Conservation (phyloP, 108 stramenopile species). For the Cyclostephanos invisitatus region DNA sequence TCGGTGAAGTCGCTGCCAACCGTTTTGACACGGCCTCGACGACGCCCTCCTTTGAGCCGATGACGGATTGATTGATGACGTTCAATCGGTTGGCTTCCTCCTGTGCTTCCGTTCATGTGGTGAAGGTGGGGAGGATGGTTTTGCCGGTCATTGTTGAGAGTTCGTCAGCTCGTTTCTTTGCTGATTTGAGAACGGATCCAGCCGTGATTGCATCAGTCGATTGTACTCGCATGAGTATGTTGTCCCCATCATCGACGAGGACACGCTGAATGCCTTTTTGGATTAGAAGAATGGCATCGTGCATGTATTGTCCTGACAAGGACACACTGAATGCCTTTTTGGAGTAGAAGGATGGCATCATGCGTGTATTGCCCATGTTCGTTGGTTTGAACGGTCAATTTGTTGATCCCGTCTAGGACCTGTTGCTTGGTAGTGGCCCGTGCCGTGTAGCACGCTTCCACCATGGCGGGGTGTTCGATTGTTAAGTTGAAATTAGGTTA, state of each 20-base stretch:
- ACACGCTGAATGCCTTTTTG: slow-evolving; percentile 1
- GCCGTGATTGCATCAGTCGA: too few relatives aligned
- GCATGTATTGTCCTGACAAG: too few relatives aligned
- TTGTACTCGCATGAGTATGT: too few relatives aligned
- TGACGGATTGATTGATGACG: not conserved
- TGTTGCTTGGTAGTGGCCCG: too few relatives aligned
- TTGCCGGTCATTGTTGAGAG: not conserved
- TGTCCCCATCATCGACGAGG: not conserved
- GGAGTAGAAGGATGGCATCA: not conserved
- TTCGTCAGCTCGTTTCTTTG: not conserved
- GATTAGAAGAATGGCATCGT: too few relatives aligned
- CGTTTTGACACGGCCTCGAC: not conserved
- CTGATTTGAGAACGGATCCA: not conserved
- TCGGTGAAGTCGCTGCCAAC: slow-evolving; percentile 1
- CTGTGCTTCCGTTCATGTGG: not conserved
- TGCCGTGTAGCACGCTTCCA: too few relatives aligned
- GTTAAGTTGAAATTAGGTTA: too few relatives aligned
- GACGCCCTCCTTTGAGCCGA: not conserved
- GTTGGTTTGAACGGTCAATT: too few relatives aligned
- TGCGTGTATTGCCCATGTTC: not conserved
- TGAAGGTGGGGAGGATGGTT: not conserved
- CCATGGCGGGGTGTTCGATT: too few relatives aligned
- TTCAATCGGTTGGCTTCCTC: not conserved
- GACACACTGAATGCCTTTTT: not conserved
- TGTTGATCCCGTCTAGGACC: too few relatives aligned